Evolutionary conservation across 2,329 filamentous ascomycete genomes (phyloP), one percentile per base, ranked within the genome.

Genomic region (Colletotrichum sp.): DNA sequence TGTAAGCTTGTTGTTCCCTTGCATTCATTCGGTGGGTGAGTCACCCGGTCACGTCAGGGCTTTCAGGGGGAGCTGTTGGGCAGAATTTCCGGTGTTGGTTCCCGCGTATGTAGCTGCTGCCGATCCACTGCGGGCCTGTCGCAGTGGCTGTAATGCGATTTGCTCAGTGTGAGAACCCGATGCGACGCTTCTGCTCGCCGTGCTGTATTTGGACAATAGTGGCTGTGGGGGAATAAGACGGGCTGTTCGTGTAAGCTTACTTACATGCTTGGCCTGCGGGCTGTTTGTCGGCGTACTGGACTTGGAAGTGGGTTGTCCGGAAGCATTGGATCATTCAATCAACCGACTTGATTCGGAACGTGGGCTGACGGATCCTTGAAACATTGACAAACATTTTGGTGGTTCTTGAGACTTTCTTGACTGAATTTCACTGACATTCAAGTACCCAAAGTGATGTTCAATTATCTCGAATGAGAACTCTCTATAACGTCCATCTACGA

Each of bases 41-140:
- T 61, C 55, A 69, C 9, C 30, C 55, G 66, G 32, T 10, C 80
- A 82, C 7, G 4, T 48, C 43, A 13, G 43, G 3, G 43, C 43
- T 13, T 48, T 21, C 43, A 21, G 43, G 43, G 43, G 43, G 0
- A 21, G 5, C n/a, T 21, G 43, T 52, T 21, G 43, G 43, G n/a
- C n/a, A 7, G 4, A 21, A 13, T 13, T 13, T 52, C 43, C 43
- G 10, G 10, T 52, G 43, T 52, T 52, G 6, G 43, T 21, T 52
- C n/a, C 43, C 43, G 43, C 43, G 43, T 38, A 38, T 18, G 14
- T 7, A 52, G 43, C 43, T 52, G 0, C 6, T 21, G n/a, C 4
- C 43, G 43, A 52, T 52, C 43, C 43, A 21, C n/a, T 52, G 43
- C 1, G 43, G 43, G 3, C 43, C n/a, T 52, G 43, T 52, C 43